Evolutionary conservation across 1,139 yeast genomes (phyloP), one percentile per base, ranked within the genome.

Genomic region (Barnettozyma hawaiiensis): DNA sequence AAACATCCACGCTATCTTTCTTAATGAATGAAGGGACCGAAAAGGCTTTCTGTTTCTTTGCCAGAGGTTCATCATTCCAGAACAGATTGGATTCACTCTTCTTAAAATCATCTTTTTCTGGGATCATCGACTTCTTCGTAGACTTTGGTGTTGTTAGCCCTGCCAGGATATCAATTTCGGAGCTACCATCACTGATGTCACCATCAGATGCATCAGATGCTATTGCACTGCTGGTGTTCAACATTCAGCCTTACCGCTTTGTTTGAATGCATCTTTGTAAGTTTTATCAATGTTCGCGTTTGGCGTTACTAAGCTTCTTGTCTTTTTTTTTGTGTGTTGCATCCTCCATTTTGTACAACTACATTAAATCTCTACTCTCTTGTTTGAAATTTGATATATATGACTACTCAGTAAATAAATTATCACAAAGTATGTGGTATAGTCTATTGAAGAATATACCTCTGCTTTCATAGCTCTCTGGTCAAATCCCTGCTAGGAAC

Each of bases 401-500:
- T n/a, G n/a, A n/a, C n/a, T n/a, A n/a, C n/a, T n/a, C n/a, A n/a
- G n/a, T n/a, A 21, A 8, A 6, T 21, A 8, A 21, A 6, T 21
- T 6, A 6, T 21, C 8, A 21, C 22, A 6, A 21, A 21, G 26
- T 23, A 23, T 8, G 7, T 7, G 26, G 10, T 8, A 4, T 9
- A 23, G 26, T 23, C 26, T n/a, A n/a, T n/a, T n/a, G n/a, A n/a
- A n/a, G n/a, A n/a, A n/a, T n/a, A n/a, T n/a, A n/a, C n/a, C n/a
- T n/a, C n/a, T n/a, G n/a, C 21, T 10, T 26, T 31, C 29, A 26
- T 14, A 19, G 16, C 7, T 24, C 8, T 24, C 38, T 15, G 12
- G 46, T 35, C 23, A 42, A 33, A 16, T 42, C 39, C 21, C 39
- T 29, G 5, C 43, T 41, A 20, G 51, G 48, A 20, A 56, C 41